These are phyloP conservation scores for Phaffia australis DNA, from an alignment of 768 basidiomycete genomes.

Conservation along the genomic window DNA sequence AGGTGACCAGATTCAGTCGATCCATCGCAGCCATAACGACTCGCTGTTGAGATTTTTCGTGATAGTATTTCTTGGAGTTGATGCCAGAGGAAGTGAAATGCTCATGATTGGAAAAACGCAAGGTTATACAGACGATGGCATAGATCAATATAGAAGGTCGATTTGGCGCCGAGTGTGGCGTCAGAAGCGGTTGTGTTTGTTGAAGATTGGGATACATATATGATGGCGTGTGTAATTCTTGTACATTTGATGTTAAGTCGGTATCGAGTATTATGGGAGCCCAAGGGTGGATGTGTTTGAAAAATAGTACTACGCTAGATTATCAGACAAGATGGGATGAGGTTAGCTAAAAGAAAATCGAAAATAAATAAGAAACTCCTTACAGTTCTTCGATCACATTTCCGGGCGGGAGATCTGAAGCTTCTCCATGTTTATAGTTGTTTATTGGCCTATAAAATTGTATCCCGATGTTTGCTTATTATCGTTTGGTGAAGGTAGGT, in stretches of 20 bases:
- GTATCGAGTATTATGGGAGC: constrained; percentile 9
- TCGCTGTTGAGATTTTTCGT: constrained; percentile 33
- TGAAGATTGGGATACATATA: constrained; percentile 1
- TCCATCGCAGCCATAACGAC: constrained; percentile 37
- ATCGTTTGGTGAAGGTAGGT: not conserved
- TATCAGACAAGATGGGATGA: not conserved
- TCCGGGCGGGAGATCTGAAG: constrained; percentile 10
- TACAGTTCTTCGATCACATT: constrained; percentile 16
- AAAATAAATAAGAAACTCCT: not conserved
- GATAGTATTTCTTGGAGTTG: constrained; percentile 28
- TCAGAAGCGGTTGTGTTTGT: not conserved
- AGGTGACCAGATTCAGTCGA: constrained; percentile 33
- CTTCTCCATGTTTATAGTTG: not conserved
- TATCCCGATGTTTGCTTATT: no score
- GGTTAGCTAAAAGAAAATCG: not conserved
- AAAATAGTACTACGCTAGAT: constrained; percentile 12
- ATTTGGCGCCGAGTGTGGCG: not conserved
- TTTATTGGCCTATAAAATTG: not conserved
- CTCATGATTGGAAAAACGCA: constrained; percentile 17
- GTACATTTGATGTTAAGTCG: not conserved
- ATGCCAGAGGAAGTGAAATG: constrained; percentile 7
- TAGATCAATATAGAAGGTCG: constrained; percentile 15
- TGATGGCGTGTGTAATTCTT: not conserved
- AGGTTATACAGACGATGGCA: constrained; percentile 12
- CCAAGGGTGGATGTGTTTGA: constrained; percentile 19